A percentile compares a stretch with the other conserved stretches of the same genome.
phyloP scores from a whole-genome alignment of 805 yeast genomes.

The Maudiozyma barnettii region DNA sequence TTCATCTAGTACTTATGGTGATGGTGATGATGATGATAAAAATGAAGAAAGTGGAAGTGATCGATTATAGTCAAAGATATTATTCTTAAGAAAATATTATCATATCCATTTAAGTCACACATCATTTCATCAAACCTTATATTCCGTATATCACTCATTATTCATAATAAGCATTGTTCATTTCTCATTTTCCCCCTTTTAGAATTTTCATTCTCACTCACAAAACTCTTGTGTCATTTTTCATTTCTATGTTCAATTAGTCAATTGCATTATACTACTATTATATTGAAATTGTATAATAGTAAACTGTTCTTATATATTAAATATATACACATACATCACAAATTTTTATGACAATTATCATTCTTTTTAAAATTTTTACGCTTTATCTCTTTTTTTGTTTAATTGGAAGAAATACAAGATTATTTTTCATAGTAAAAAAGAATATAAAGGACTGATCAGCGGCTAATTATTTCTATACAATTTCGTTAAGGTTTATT shows the following conservation, averaged over 20 bases:
- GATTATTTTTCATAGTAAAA: too few relatives aligned
- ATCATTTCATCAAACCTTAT: too few relatives aligned
- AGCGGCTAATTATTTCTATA: too few relatives aligned
- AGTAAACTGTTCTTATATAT: neutral
- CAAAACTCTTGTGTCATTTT: neutral
- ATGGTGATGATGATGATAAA: neutral
- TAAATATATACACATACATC: neutral
- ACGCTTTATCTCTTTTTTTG: neutral
- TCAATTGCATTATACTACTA: neutral
- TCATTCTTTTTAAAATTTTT: neutral
- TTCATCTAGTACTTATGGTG: neutral
- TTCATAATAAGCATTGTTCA: too few relatives aligned
- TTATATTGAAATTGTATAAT: neutral
- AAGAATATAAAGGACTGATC: too few relatives aligned
- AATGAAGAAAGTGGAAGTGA: neutral
- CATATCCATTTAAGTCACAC: too few relatives aligned
- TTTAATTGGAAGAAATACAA: neutral
- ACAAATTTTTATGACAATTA: neutral
- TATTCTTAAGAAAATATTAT: too few relatives aligned
- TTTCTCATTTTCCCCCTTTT: too few relatives aligned
- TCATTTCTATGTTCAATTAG: neutral
- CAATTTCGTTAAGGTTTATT: too few relatives aligned
- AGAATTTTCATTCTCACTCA: too few relatives aligned
- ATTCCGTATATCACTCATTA: too few relatives aligned
- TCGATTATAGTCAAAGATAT: too few relatives aligned